Conservation (phyloP, 164 flowering plant genomes). For the Houttuynia cordata region DNA sequence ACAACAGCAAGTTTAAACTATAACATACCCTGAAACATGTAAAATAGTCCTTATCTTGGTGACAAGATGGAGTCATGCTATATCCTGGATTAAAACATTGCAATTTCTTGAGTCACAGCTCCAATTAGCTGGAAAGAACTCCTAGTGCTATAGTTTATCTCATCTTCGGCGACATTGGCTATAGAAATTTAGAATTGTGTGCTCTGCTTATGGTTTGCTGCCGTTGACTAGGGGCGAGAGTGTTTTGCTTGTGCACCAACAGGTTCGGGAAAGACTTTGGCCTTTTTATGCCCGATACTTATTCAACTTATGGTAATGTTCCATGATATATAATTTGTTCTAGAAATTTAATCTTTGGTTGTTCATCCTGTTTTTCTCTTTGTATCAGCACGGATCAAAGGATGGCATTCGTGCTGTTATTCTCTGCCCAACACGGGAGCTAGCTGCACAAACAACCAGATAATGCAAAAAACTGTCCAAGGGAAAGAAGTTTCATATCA, state of each 20-base stretch:
- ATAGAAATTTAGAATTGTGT: not conserved
- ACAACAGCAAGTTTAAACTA: not conserved
- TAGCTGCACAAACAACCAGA: slow-evolving; percentile 81
- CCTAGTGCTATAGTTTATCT: too few species aligned
- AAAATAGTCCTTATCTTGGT: too few species aligned
- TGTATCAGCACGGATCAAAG: slow-evolving; percentile 40
- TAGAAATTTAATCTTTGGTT: not conserved
- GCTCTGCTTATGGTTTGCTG: not conserved
- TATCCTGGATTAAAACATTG: too few species aligned
- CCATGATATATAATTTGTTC: not conserved
- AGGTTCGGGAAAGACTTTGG: slow-evolving; percentile 96
- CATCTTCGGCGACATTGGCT: too few species aligned
- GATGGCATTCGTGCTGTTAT: slow-evolving; percentile 84
- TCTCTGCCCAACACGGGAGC: slow-evolving; percentile 76
- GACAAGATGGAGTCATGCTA: too few species aligned
- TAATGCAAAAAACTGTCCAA: slow-evolving; percentile 81
- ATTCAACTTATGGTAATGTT: slow-evolving; percentile 69
- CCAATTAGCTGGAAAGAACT: too few species aligned
- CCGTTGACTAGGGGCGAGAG: slow-evolving; percentile 55
- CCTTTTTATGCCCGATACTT: slow-evolving; percentile 78
- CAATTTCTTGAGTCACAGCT: too few species aligned
- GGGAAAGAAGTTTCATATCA: slow-evolving; percentile 61
- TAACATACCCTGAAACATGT: not conserved
- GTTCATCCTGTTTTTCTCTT: not conserved
- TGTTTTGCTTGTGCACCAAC: slow-evolving; percentile 99